Evolutionary conservation across 2,329 filamentous ascomycete species (phyloP).

Genomic region (Fusarium sp.): DNA sequence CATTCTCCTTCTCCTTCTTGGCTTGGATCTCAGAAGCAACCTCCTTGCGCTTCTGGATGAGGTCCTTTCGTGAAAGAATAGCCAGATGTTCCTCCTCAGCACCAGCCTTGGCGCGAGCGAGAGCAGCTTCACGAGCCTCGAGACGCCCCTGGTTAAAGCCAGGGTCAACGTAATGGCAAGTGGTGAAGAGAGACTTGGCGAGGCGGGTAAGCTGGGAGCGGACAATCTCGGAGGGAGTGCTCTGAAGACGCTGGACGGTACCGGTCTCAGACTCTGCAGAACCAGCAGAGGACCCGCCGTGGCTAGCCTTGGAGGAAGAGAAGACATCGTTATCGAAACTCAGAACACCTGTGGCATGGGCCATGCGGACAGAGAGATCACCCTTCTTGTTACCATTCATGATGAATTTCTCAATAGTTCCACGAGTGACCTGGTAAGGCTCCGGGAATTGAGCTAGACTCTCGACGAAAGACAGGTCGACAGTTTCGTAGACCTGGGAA

Average conservation of each 20-base stretch:
- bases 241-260: conserved; percentile 93
- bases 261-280: conserved; percentile 86
- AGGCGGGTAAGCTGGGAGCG: conserved; percentile 92
- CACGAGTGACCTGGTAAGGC: conserved; percentile 89
- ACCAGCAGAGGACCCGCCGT: conserved; percentile 82
- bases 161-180: conserved; percentile 95
- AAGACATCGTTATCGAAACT: conserved; percentile 99
- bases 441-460: conserved; percentile 95
- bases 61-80: conserved; percentile 82
- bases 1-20: conserved; percentile 90
- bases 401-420: conserved; percentile 99
- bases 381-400: conserved; percentile 99
- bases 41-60: conserved; percentile 98
- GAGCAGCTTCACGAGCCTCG: conserved; percentile 80
- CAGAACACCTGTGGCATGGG: conserved; percentile 92
- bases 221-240: conserved; percentile 96
- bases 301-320: conserved; percentile 91
- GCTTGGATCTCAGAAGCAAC: conserved; percentile 89
- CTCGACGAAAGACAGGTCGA: conserved; percentile 92
- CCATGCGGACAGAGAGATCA: conserved; percentile 92
- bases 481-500: conserved; percentile 98
- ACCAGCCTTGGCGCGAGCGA: conserved; percentile 83
- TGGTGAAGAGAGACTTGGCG: conserved; percentile 88
- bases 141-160: conserved; percentile 83
- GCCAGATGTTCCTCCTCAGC: conserved; percentile 92